Base-by-base conservation (phyloP, 768 basidiomycete species). In the Pulveroboletus ravenelii region DNA sequence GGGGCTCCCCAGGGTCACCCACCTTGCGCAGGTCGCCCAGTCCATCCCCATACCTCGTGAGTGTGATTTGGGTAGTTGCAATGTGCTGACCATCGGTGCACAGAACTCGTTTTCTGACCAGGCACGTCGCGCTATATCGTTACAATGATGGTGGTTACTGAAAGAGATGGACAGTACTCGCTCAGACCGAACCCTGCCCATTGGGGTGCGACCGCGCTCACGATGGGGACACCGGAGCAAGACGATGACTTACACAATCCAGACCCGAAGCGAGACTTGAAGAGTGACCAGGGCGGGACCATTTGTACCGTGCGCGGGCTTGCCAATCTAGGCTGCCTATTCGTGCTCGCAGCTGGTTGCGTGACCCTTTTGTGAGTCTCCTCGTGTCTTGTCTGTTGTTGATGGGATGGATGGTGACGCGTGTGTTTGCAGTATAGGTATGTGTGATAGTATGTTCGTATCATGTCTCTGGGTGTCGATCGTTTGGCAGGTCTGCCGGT, bases 241-340 rank as follows among this genome's bases (percentile, higher is more conserved):
- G 84, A 87, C 54, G 85, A 87, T 59, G 67, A 74, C 44, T 72
- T 87, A 3, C 85, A 87, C 58, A 81, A 79, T 55, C 85, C 85
- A 0, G 78, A 83, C 63, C 78, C 81, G 4, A 70, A 61, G 30
- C 72, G 78, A 17, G 79, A 84, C 54, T 61, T 72, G 40, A 74
- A 74, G 58, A 74, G 72, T n/a, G 81, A 85, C 62, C 64, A 61
- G 35, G 78, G 80, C 9, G 84, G 84, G 2, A 70, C 73, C 42
- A 74, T 89, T 45, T 79, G 80, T 50, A 85, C 85, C 15, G 43
- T 62, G 10, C 73, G 87, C 52, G 88, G 87, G 9, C 56, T 87
- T 39, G 73, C 73, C 3, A 90, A 90, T 59, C 72, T 85, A 3
- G 80, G 86, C 0, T 89, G 84, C 60, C 71, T 90, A 13, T 64